Percentiles rank a stretch among this genome's conserved stretches.
Evolutionary conservation across 2,329 filamentous ascomycete genomes (phyloP).

Genomic region (Gnomoniopsis sp.): DNA sequence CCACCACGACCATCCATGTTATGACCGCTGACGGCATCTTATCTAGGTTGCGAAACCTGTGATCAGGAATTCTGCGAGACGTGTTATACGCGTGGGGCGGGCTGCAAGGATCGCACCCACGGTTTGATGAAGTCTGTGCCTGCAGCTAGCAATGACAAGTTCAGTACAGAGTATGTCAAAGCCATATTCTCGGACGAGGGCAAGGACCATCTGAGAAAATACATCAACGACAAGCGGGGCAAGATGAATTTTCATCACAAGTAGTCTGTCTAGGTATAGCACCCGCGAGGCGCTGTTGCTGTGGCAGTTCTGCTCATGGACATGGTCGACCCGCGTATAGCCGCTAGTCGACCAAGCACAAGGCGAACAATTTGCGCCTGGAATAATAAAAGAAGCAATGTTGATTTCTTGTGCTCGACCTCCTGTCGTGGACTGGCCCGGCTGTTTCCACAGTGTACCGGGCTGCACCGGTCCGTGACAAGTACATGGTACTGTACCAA

Average conservation of each 20-base stretch:
- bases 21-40: background rate
- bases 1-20: background rate
- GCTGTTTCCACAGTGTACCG: background rate
- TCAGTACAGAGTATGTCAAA: conserved; percentile 5
- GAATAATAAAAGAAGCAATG: no score
- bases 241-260: conserved; percentile 3
- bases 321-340: no score
- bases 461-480: conserved; percentile 10
- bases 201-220: conserved; percentile 13
- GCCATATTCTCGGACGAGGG: conserved; percentile 6
- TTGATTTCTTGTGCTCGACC: no score
- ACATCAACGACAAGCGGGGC: conserved; percentile 8
- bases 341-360: no score
- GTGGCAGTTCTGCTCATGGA: no score
- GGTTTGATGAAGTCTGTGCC: conserved; percentile 6
- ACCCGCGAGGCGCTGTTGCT: no score
- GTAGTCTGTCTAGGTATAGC: background rate
- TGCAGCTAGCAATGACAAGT: background rate
- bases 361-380: no score
- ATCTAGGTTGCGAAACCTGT: conserved; percentile 8
- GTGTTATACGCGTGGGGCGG: conserved; percentile 13
- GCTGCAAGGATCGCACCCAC: conserved; percentile 14
- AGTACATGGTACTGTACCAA: no score
- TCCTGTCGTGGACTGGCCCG: background rate
- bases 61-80: conserved; percentile 9